phyloP scores from a whole-genome alignment of 2,329 filamentous ascomycete species.

The Monosporascus cannonballus region DNA sequence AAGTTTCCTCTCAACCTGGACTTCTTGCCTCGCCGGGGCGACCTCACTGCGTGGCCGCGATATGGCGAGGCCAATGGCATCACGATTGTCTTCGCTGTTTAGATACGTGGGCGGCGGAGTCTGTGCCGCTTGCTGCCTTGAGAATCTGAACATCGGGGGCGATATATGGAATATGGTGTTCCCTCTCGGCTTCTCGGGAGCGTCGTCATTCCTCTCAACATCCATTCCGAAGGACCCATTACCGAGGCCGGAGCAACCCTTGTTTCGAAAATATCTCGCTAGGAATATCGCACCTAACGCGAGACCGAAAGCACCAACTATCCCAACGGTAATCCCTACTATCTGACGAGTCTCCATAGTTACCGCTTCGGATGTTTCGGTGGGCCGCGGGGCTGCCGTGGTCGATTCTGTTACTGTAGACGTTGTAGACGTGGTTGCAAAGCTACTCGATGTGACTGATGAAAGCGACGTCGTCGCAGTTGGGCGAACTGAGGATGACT shows the following conservation, averaged over 20 bases:
- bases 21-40: slow-evolving; percentile 7
- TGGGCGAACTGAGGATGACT: slow-evolving; percentile 6
- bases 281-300: slow-evolving; percentile 42
- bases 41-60: slow-evolving; percentile 28
- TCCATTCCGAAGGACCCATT: slow-evolving; percentile 32
- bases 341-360: slow-evolving; percentile 39
- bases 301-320: slow-evolving; percentile 41
- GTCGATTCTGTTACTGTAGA: slow-evolving; percentile 1
- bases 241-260: slow-evolving; percentile 28
- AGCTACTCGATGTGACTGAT: slow-evolving; percentile 1
- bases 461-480: slow-evolving; percentile 8
- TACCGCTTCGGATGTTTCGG: neutral
- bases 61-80: slow-evolving; percentile 40
- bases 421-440: slow-evolving; percentile 4
- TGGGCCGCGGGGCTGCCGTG: slow-evolving; percentile 4
- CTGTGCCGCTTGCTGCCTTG: slow-evolving; percentile 19
- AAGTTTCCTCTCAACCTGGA: slow-evolving; percentile 23
- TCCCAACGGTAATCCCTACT: slow-evolving; percentile 52
- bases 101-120: slow-evolving; percentile 10
- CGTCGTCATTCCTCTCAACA: slow-evolving; percentile 29
- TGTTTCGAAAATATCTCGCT: slow-evolving; percentile 35
- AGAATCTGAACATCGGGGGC: slow-evolving; percentile 27
- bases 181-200: slow-evolving; percentile 13
- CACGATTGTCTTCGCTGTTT: slow-evolving; percentile 13
- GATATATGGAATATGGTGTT: slow-evolving; percentile 35